phyloP scores from a whole-genome alignment of 805 yeast species.

The Ogataea allantospora region DNA sequence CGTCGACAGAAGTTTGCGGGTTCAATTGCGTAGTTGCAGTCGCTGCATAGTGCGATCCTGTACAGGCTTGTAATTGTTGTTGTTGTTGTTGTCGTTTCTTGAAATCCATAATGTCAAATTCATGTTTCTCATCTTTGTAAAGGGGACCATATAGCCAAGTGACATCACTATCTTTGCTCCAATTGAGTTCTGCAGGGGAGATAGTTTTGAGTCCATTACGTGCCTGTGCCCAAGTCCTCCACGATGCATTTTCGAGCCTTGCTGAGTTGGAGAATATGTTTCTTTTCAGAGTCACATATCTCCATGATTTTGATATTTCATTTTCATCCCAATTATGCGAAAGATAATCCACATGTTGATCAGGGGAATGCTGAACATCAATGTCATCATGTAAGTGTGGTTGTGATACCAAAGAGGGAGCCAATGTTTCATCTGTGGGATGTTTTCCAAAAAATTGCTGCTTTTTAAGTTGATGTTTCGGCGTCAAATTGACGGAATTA shows the following conservation, averaged over 20 bases:
- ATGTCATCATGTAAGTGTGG: slow-evolving; percentile 77
- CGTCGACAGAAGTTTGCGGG: not conserved
- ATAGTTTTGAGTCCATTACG: slow-evolving; percentile 70
- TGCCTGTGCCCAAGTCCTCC: slow-evolving; percentile 98
- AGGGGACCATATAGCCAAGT: slow-evolving; percentile 97
- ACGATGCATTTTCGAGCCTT: slow-evolving; percentile 78
- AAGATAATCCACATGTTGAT: slow-evolving; percentile 89
- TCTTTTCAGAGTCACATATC: slow-evolving; percentile 79
- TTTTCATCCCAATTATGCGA: slow-evolving; percentile 95
- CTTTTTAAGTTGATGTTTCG: slow-evolving; percentile 32
- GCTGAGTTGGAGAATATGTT: slow-evolving; percentile 82
- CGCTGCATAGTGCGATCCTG: not conserved
- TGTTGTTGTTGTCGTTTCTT: slow-evolving; percentile 13
- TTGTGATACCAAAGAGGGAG: slow-evolving; percentile 11
- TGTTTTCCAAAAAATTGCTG: slow-evolving; percentile 15
- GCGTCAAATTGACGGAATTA: slow-evolving; percentile 26
- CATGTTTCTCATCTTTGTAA: slow-evolving; percentile 25
- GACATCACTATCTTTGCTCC: slow-evolving; percentile 96
- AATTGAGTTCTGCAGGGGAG: slow-evolving; percentile 86
- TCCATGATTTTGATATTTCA: slow-evolving; percentile 94
- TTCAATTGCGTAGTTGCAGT: not conserved
- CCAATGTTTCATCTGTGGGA: slow-evolving; percentile 8
- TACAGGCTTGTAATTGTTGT: slow-evolving; percentile 5
- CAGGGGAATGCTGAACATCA: slow-evolving; percentile 76
- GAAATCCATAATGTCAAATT: slow-evolving; percentile 21